Percentiles rank a stretch among this genome's conserved stretches.
phyloP scores from a whole-genome alignment of 2,329 filamentous ascomycete genomes.

The Beauveria varroae region DNA sequence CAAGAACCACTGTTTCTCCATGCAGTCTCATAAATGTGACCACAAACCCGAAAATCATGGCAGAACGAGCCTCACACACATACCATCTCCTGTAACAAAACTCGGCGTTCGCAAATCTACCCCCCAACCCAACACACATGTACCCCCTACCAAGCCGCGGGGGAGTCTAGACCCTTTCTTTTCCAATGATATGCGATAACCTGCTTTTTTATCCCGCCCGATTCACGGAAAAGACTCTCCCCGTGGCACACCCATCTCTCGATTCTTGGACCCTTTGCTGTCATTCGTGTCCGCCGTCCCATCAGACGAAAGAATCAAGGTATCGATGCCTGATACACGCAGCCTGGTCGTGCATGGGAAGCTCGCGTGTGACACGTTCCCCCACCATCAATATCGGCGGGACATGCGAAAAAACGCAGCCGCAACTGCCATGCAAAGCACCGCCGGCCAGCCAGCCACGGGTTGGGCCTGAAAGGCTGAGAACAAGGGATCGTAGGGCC shows the following conservation, averaged over 20 bases:
- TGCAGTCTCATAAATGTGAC: background rate
- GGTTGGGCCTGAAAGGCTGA: too few relatives aligned
- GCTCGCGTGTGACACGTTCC: background rate
- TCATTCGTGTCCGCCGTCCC: too few relatives aligned
- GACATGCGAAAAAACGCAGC: background rate
- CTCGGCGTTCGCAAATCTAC: background rate
- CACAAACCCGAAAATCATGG: background rate
- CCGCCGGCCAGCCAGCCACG: background rate
- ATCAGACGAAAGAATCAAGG: too few relatives aligned
- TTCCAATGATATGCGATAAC: background rate
- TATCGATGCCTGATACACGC: background rate
- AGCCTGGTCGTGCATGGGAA: background rate
- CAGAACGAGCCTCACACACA: background rate
- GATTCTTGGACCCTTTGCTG: too few relatives aligned
- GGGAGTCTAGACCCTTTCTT: background rate
- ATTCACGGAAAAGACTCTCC: background rate
- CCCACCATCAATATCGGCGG: background rate
- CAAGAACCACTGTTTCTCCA: background rate
- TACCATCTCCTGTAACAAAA: background rate
- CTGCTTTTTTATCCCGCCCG: background rate
- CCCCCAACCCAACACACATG: too few relatives aligned
- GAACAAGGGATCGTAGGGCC: background rate
- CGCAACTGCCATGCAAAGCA: background rate
- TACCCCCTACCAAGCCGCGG: too few relatives aligned
- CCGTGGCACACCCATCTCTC: background rate